phyloP scores from a whole-genome alignment of 345 rosid species.

The Capsella bursapastoris region DNA sequence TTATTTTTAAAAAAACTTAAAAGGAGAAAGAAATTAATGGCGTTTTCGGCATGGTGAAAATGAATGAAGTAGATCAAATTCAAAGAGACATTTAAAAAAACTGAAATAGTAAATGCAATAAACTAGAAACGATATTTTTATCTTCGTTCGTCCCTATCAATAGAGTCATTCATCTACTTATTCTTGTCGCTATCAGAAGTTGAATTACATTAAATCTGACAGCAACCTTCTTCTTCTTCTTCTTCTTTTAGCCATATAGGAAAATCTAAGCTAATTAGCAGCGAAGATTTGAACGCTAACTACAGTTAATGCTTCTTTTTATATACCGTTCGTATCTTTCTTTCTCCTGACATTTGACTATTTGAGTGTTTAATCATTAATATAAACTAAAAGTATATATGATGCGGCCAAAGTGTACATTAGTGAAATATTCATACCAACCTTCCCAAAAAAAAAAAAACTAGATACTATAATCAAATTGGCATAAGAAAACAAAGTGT shows the following conservation, averaged over 20 bases:
- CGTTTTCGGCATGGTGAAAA: background rate
- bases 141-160: background rate
- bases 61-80: background rate
- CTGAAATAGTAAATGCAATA: background rate
- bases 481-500: background rate
- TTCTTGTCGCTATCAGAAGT: background rate
- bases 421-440: background rate
- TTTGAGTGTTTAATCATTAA: background rate
- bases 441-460: background rate
- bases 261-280: background rate
- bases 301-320: background rate
- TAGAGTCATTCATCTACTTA: slow-evolving; percentile 3
- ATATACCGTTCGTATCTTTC: background rate
- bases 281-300: background rate
- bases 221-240: background rate
- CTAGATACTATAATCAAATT: background rate
- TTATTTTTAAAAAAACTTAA: background rate
- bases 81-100: background rate
- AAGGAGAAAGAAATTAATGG: background rate
- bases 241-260: background rate
- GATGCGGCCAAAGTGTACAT: background rate
- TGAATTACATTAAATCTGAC: slow-evolving; percentile 1
- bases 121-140: background rate
- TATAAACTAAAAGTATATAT: background rate
- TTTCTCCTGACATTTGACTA: background rate